Evolutionary conservation across 2,329 filamentous ascomycete genomes (phyloP), one percentile per base, ranked within the genome.

Genomic region (Ceratocystis papillata): DNA sequence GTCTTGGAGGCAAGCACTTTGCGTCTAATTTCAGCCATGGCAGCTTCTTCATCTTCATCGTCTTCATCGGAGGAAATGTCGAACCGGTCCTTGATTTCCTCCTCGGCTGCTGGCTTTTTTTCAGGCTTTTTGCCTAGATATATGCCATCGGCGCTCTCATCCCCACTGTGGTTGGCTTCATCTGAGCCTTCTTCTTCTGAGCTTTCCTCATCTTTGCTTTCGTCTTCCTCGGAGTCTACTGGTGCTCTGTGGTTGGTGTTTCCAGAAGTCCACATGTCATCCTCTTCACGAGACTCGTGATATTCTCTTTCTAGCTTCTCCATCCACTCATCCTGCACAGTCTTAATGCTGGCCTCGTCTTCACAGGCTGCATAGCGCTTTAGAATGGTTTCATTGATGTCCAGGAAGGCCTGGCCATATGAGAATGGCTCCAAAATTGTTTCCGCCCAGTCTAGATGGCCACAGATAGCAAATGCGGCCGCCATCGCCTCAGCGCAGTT

Each of bases 401-500:
- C 85, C 28, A 99, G 76, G 73, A 99, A 99, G 0, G 90, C 86
- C 67, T 85, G 78, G 0, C 94, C 94, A 73, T 99, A 99, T 2
- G 87, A 87, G 72, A 99, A 99, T 1, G 89, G 88, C 69, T 84
- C 83, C 33, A 99, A 77, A 0, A 96, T 85, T 69, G 90, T 83
- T 73, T 88, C 85, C 0, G 94, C 93, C 94, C 94, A 99, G 63
- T 96, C 93, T 5, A 83, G 75, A 72, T 94, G 90, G 3, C 94
- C 90, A 71, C 93, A 97, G 69, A 99, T 99, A 72, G 83, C 89
- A 73, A 96, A 99, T 25, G 89, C 90, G 2, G 94, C 93, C 0
- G 91, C 94, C 60, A 99, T 79, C 3, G 94, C 94, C 78, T 99
- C 94, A 37, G 91, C 94, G 72, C 94, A 99, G 76, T 99, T 99